These are phyloP conservation scores for Nicotiana noctiflora DNA, from an alignment of 257 asterid genomes.

Conservation along the genomic window DNA sequence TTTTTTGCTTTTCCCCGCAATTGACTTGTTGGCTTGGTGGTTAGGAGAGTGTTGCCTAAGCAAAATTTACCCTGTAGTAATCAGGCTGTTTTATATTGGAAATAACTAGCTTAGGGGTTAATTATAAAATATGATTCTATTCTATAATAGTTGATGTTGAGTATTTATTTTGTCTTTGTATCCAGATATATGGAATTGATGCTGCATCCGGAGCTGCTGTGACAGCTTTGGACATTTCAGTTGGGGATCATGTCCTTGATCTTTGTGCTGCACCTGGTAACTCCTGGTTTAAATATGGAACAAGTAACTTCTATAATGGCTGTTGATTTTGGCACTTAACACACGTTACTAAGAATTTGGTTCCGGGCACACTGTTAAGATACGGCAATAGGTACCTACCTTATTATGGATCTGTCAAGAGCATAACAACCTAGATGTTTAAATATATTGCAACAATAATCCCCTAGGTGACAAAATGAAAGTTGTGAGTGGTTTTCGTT, in stretches of 20 bases:
- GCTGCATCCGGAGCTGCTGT: slow-evolving; percentile 99
- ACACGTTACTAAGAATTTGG: not conserved
- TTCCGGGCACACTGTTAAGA: not conserved
- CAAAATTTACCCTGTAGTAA: not conserved
- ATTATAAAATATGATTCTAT: not conserved
- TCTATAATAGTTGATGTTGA: not conserved
- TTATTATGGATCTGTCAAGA: not conserved
- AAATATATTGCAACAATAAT: not conserved
- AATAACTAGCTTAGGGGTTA: not conserved
- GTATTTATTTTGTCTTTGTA: slow-evolving; percentile 11
- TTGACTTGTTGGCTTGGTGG: not conserved
- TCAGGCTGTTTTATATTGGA: not conserved
- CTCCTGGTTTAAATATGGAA: not conserved
- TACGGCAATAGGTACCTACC: not conserved
- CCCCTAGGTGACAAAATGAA: not conserved
- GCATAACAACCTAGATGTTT: not conserved
- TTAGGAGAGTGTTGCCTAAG: not conserved
- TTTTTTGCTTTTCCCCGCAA: not conserved
- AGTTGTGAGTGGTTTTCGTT: not conserved
- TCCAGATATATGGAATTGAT: slow-evolving; percentile 94
- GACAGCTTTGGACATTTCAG: slow-evolving; percentile 57
- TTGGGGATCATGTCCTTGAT: slow-evolving; percentile 88
- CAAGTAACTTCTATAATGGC: not conserved
- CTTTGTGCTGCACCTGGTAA: slow-evolving; percentile 98
- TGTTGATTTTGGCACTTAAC: not conserved